These are phyloP conservation scores for Aspergillus fischeri DNA, from an alignment of 2,329 filamentous ascomycete species.

Conservation along the genomic window DNA sequence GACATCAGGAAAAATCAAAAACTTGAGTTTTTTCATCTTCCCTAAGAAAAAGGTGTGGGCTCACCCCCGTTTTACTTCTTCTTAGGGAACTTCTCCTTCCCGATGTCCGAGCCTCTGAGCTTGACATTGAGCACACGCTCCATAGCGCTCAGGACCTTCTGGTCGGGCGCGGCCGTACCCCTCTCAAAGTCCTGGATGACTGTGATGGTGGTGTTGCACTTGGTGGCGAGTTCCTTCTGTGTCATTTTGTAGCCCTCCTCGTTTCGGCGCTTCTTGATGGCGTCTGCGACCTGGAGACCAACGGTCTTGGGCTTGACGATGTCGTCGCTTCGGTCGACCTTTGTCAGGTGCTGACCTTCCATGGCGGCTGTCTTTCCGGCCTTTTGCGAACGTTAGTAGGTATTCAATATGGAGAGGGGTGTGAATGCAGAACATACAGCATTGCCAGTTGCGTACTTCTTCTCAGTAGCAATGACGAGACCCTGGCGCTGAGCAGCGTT, in stretches of 20 bases:
- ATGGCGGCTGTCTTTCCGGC: slow-evolving; percentile 44
- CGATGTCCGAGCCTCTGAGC: slow-evolving; percentile 80
- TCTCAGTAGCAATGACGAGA: slow-evolving; percentile 75
- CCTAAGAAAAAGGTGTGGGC: slow-evolving; percentile 21
- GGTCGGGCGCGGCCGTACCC: slow-evolving; percentile 72
- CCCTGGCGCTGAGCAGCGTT: slow-evolving; percentile 87
- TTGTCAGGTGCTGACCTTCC: slow-evolving; percentile 93
- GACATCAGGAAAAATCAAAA: slow-evolving; percentile 12
- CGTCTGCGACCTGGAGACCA: slow-evolving; percentile 73
- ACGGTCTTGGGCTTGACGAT: slow-evolving; percentile 96
- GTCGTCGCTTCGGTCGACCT: slow-evolving; percentile 95
- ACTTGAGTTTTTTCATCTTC: slow-evolving; percentile 12
- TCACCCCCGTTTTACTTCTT: slow-evolving; percentile 53
- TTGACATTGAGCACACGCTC: slow-evolving; percentile 85
- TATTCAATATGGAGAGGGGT: neutral
- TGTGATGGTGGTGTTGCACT: slow-evolving; percentile 80
- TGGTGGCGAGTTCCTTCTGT: slow-evolving; percentile 80
- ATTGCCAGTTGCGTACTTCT: slow-evolving; percentile 81
- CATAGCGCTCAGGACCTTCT: slow-evolving; percentile 73
- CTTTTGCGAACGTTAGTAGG: slow-evolving; percentile 28
- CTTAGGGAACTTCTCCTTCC: slow-evolving; percentile 75
- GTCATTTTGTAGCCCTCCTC: slow-evolving; percentile 92
- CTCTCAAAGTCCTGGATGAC: slow-evolving; percentile 83
- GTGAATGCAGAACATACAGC: slow-evolving; percentile 54
- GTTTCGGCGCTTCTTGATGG: slow-evolving; percentile 74